Percentiles rank a stretch among this genome's conserved stretches.
Conservation (phyloP, 495 filamentous ascomycete genomes). For the Hypoxylon fragiforme region DNA sequence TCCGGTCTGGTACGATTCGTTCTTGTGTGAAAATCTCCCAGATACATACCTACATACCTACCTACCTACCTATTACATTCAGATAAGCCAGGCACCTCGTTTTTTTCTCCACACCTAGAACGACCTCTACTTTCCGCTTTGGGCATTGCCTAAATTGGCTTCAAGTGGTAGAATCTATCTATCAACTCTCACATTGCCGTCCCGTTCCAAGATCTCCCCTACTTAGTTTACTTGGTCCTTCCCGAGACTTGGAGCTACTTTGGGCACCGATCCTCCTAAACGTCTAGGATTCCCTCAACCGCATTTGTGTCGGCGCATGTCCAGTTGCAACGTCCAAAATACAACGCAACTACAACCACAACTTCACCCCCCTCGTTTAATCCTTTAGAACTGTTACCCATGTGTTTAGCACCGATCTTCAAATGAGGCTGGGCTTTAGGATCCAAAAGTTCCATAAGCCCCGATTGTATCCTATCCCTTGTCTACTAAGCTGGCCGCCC, state of each 20-base stretch:
- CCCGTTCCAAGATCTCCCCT: slow-evolving; percentile 39
- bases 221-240: slow-evolving; percentile 23
- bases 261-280: slow-evolving; percentile 32
- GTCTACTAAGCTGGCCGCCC: slow-evolving; percentile 56
- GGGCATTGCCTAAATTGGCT: slow-evolving; percentile 44
- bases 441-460: slow-evolving; percentile 57
- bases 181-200: slow-evolving; percentile 39
- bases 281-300: slow-evolving; percentile 33
- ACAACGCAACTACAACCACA: slow-evolving; percentile 37
- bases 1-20: slow-evolving; percentile 24
- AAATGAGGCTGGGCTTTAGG: slow-evolving; percentile 53
- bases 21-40: slow-evolving; percentile 28
- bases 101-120: slow-evolving; percentile 40
- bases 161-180: slow-evolving; percentile 36
- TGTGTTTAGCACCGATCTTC: slow-evolving; percentile 39
- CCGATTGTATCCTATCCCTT: slow-evolving; percentile 47
- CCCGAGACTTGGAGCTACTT: slow-evolving; percentile 33
- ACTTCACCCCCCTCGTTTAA: slow-evolving; percentile 31
- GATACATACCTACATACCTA: slow-evolving; percentile 31
- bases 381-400: slow-evolving; percentile 40
- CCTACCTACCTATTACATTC: no score
- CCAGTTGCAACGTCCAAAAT: slow-evolving; percentile 42
- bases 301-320: slow-evolving; percentile 38
- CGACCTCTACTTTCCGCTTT: slow-evolving; percentile 40
- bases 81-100: slow-evolving; percentile 40